Conservation (phyloP, 163 green algal species). For the Prototheca wickerhamii region DNA sequence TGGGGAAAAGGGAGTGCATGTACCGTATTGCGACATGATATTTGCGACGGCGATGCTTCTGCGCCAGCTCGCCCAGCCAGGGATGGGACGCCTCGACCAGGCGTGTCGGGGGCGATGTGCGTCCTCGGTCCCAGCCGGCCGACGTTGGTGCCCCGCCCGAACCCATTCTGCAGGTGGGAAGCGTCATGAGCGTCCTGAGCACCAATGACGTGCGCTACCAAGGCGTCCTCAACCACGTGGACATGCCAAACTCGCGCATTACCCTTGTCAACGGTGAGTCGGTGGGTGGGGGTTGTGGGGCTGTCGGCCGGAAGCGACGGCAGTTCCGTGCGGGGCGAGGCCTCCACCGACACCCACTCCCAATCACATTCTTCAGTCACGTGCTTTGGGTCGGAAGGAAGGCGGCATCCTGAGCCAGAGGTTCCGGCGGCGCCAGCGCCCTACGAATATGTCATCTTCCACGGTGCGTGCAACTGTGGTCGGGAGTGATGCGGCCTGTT, state of each 20-base stretch:
- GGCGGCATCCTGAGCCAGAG: slow-evolving; percentile 48
- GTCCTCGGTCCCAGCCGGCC: background rate
- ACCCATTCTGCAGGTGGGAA: slow-evolving; percentile 8
- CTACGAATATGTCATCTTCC: slow-evolving; percentile 88
- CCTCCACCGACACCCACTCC: background rate
- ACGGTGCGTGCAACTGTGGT: slow-evolving; percentile 29
- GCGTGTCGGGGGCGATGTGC: background rate
- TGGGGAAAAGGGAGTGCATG: background rate
- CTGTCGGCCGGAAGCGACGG: no score
- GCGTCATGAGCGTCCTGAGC: slow-evolving; percentile 12
- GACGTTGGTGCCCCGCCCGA: no score
- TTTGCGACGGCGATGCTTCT: background rate
- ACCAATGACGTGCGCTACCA: slow-evolving; percentile 17
- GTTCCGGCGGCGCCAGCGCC: slow-evolving; percentile 62
- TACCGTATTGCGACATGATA: background rate
- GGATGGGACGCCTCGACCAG: background rate
- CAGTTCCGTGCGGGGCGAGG: no score
- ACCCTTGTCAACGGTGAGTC: background rate
- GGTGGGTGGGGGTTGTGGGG: no score
- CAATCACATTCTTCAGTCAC: slow-evolving; percentile 44
- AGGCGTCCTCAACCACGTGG: slow-evolving; percentile 17
- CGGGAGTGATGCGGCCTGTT: background rate
- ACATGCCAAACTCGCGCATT: slow-evolving; percentile 24
- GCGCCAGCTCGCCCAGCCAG: background rate
- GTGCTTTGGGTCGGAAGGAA: slow-evolving; percentile 67